Evolutionary conservation across 2,329 filamentous ascomycete genomes (phyloP).

Genomic region (Exserohilum rostratum): DNA sequence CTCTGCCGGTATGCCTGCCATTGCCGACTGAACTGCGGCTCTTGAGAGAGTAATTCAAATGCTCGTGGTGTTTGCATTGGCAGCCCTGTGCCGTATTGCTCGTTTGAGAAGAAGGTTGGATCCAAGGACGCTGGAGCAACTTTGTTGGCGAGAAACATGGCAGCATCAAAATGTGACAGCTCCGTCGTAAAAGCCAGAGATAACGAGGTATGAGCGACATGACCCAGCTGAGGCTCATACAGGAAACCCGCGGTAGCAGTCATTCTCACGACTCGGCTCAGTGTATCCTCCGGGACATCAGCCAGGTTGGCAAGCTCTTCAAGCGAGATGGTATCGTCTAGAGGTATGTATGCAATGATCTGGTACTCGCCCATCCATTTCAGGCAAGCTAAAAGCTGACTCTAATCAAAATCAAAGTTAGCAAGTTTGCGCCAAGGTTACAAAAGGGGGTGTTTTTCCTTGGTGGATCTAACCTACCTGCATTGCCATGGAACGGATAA

Average conservation of each 20-base stretch:
- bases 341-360: conserved; percentile 54
- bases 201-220: conserved; percentile 48
- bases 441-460: background rate
- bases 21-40: conserved; percentile 39
- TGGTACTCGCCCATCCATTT: conserved; percentile 56
- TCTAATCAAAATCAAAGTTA: conserved; percentile 4
- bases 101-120: conserved; percentile 20
- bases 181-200: conserved; percentile 49
- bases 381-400: conserved; percentile 49
- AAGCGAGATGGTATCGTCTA: conserved; percentile 42
- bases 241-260: conserved; percentile 22
- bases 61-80: conserved; percentile 21
- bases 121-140: conserved; percentile 46
- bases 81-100: conserved; percentile 6
- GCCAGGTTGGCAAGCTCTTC: conserved; percentile 53
- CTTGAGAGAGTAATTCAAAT: conserved; percentile 21
- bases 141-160: conserved; percentile 49
- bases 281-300: conserved; percentile 48
- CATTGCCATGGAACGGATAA: conserved; percentile 4
- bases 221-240: conserved; percentile 11
- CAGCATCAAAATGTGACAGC: conserved; percentile 46
- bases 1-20: conserved; percentile 40
- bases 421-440: background rate
- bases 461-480: conserved; percentile 1
- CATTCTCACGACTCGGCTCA: conserved; percentile 44